Base-by-base conservation (phyloP, 2,329 filamentous ascomycete genomes). In the Colletotrichum eleusines region DNA sequence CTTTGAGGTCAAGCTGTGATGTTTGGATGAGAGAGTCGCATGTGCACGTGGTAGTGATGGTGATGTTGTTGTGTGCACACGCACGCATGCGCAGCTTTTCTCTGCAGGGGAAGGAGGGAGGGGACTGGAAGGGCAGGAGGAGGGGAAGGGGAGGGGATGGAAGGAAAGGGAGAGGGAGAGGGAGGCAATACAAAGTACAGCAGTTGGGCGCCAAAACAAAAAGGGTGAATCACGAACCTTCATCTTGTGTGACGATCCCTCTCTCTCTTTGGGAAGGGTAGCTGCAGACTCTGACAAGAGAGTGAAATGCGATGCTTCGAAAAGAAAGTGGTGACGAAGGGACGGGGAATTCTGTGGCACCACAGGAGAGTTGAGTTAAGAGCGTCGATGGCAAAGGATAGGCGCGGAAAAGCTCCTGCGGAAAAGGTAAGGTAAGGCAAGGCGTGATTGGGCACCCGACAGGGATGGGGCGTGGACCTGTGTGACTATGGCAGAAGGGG, bases 231-330 rank as follows among this genome's bases (percentile, higher is more conserved):
- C 61, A 73, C 72, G 60, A 71, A 73, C 72, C 72, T 73, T 73
- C 72, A 73, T 73, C 63, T 73, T 72, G 72, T 73, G 67, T 61
- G 46, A 73, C 72, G 51, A n/a, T 62, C 53, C 58, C 60, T 65
- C 35, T 38, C 62, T 64, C 35, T 38, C 53, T 50, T 16, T 50
- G 59, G 66, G 12, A 54, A 59, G 66, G 57, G 51, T 33, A 66
- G 61, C 31, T 42, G 64, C 64, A 61, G 50, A 31, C 23, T 50
- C 38, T 35, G 38, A 33, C 35, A 53, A 35, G 20, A 54, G 51
- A 46, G 51, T 44, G 35, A 59, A 31, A 53, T 69, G 35, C 38
- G 65, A 71, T 57, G 63, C 28, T 51, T 69, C 38, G 35, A 64
- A 51, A 58, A 42, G 62, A 42, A 35, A 50, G 61, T 66, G 63